These are phyloP conservation scores for Poa annua DNA, from an alignment of 176 grass and related monocot genomes.

Conservation along the genomic window DNA sequence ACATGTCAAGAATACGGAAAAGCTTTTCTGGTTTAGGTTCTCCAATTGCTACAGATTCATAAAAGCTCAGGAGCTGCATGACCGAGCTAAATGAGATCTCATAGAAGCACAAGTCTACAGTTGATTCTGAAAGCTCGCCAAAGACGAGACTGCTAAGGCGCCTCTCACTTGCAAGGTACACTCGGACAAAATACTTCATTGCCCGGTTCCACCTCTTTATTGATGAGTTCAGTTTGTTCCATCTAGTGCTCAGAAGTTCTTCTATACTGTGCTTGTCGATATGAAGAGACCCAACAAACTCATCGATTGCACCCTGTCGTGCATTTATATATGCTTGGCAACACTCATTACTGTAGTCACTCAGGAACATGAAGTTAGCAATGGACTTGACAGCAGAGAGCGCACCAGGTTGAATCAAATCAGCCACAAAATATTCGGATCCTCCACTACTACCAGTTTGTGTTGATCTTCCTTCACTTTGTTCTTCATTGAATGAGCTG, in stretches of 20 bases:
- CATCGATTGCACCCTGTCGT: conserved; percentile 68
- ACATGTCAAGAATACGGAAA: conserved; percentile 86
- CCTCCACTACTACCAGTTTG: conserved; percentile 44
- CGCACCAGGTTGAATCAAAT: conserved; percentile 79
- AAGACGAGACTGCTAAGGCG: conserved; percentile 74
- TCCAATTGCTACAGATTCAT: conserved; percentile 65
- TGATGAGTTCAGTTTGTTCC: conserved; percentile 56
- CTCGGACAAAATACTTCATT: conserved; percentile 63
- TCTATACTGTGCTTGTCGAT: conserved; percentile 73
- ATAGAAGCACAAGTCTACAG: conserved; percentile 70
- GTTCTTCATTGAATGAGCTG: conserved; percentile 85
- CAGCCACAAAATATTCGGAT: conserved; percentile 56
- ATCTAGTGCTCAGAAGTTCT: conserved; percentile 69
- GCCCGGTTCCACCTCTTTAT: conserved; percentile 79
- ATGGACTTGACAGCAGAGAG: conserved; percentile 72
- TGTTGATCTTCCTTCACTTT: conserved; percentile 53
- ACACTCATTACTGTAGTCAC: conserved; percentile 80
- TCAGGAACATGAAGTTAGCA: conserved; percentile 79
- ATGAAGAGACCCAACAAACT: conserved; percentile 61
- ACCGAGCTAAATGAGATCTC: conserved; percentile 77
- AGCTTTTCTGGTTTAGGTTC: conserved; percentile 71
- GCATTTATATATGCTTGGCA: conserved; percentile 69
- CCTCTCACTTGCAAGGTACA: conserved; percentile 85
- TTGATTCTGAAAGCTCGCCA: conserved; percentile 61
- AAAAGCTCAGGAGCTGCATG: conserved; percentile 74